Evolutionary conservation across 2,329 filamentous ascomycete species (phyloP).

Genomic region (Onygenales sp.): DNA sequence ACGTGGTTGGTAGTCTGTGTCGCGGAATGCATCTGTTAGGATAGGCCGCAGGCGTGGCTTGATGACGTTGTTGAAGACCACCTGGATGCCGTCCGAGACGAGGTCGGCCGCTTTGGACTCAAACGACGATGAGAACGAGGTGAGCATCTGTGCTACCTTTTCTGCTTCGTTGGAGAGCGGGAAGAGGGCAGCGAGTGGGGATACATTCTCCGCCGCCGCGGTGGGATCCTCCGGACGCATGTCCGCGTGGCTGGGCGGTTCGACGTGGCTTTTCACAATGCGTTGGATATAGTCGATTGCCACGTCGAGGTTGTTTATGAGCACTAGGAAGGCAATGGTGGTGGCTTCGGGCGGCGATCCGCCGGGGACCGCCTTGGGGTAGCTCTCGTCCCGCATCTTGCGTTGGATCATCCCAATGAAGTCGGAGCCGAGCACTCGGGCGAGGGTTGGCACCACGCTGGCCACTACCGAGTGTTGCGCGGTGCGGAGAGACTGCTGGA

Average conservation of each 20-base stretch:
- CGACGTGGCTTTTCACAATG: constrained; percentile 65
- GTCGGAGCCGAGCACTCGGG: constrained; percentile 72
- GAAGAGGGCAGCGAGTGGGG: constrained; percentile 55
- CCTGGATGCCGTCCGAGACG: constrained; percentile 71
- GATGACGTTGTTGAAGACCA: constrained; percentile 79
- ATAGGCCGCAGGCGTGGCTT: constrained; percentile 77
- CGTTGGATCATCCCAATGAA: constrained; percentile 96
- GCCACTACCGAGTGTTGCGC: constrained; percentile 70
- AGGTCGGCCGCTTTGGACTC: constrained; percentile 70
- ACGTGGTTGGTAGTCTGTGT: constrained; percentile 71
- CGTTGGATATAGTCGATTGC: constrained; percentile 83
- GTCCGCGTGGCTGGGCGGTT: constrained; percentile 17
- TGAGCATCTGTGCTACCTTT: constrained; percentile 60
- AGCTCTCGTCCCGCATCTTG: constrained; percentile 94
- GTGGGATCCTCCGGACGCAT: constrained; percentile 25
- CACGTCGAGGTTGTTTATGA: constrained; percentile 93
- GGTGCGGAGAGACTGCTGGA: constrained; percentile 78
- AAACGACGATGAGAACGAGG: constrained; percentile 62
- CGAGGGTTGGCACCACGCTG: constrained; percentile 67
- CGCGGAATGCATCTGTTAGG: constrained; percentile 79
- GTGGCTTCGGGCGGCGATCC: constrained; percentile 78
- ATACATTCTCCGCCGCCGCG: constrained; percentile 18
- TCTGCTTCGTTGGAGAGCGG: constrained; percentile 68
- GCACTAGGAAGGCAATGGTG: constrained; percentile 78
- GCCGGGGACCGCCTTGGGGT: constrained; percentile 70